Percentiles rank a stretch among this genome's conserved stretches.
These are phyloP conservation scores for Kentomonas sorsogonicus DNA, from an alignment of 208 protist species.

Conservation along the genomic window DNA sequence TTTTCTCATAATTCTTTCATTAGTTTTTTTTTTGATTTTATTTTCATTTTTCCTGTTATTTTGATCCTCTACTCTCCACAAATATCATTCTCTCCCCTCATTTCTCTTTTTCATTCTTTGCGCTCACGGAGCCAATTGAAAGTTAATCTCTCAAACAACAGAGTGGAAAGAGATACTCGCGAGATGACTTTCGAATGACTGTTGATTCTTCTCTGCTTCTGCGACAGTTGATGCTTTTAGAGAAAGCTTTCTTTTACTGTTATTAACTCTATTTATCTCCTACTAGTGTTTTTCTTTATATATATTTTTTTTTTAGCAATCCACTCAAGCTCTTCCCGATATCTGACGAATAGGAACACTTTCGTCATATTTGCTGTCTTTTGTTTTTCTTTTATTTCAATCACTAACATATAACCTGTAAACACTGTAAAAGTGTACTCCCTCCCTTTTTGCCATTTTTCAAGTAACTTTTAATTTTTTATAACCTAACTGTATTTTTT, in stretches of 20 bases:
- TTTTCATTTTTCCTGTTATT: slow-evolving; percentile 13
- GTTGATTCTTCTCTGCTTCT: background rate
- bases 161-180: too few species aligned
- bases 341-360: too few species aligned
- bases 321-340: background rate
- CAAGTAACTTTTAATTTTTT: slow-evolving; percentile 2
- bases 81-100: slow-evolving; percentile 5
- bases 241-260: too few species aligned
- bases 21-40: slow-evolving; percentile 5
- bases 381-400: background rate
- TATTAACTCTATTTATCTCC: too few species aligned
- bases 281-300: background rate
- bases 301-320: background rate
- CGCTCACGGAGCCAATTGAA: too few species aligned
- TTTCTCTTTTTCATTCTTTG: slow-evolving; percentile 11
- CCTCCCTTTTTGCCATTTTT: slow-evolving; percentile 1
- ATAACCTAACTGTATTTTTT: background rate
- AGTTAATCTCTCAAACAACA: too few species aligned
- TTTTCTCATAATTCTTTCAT: too few species aligned
- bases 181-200: background rate
- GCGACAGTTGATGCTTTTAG: too few species aligned
- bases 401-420: background rate
- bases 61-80: background rate
- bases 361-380: slow-evolving; percentile 3
- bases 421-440: slow-evolving; percentile 1